These are phyloP conservation scores for Sechiopsis laciniata DNA, from an alignment of 306 rosid genomes.

Conservation along the genomic window DNA sequence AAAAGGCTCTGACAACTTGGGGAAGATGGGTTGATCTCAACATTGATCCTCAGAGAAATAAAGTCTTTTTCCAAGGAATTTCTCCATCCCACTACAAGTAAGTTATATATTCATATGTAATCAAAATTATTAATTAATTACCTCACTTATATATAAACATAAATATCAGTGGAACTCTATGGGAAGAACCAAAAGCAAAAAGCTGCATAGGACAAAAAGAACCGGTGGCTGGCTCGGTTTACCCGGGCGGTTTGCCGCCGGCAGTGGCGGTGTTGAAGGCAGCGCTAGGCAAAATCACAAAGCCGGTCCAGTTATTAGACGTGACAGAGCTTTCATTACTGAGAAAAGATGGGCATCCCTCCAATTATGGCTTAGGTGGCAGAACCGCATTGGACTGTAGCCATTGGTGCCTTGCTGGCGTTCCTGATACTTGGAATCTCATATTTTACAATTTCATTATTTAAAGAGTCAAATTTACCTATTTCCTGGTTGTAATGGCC, in stretches of 20 bases:
- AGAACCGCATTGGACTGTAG: slow-evolving; percentile 55
- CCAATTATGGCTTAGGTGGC: slow-evolving; percentile 58
- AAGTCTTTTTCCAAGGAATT: slow-evolving; percentile 82
- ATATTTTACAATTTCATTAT: slow-evolving; percentile 62
- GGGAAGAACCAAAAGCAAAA: slow-evolving; percentile 68
- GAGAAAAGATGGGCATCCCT: slow-evolving; percentile 87
- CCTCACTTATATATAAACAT: neutral
- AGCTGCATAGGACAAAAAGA: slow-evolving; percentile 46
- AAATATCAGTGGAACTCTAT: slow-evolving; percentile 48
- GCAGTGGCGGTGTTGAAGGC: slow-evolving; percentile 53
- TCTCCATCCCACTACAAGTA: slow-evolving; percentile 97
- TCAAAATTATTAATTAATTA: too few relatives aligned
- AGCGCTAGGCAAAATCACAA: slow-evolving; percentile 43
- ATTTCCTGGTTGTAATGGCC: too few relatives aligned
- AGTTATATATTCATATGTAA: neutral
- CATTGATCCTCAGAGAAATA: slow-evolving; percentile 46
- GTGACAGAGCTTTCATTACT: slow-evolving; percentile 66
- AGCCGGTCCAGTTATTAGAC: slow-evolving; percentile 61
- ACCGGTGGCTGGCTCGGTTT: slow-evolving; percentile 55
- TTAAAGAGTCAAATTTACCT: slow-evolving; percentile 1
- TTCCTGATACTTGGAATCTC: slow-evolving; percentile 92
- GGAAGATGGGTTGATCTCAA: slow-evolving; percentile 60
- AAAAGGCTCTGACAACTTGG: slow-evolving; percentile 77
- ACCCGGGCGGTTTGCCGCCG: slow-evolving; percentile 67
- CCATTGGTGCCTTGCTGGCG: slow-evolving; percentile 94